Evolutionary conservation across 2,329 filamentous ascomycete genomes (phyloP), one percentile per base, ranked within the genome.

Genomic region (Neonectria magnoliae): DNA sequence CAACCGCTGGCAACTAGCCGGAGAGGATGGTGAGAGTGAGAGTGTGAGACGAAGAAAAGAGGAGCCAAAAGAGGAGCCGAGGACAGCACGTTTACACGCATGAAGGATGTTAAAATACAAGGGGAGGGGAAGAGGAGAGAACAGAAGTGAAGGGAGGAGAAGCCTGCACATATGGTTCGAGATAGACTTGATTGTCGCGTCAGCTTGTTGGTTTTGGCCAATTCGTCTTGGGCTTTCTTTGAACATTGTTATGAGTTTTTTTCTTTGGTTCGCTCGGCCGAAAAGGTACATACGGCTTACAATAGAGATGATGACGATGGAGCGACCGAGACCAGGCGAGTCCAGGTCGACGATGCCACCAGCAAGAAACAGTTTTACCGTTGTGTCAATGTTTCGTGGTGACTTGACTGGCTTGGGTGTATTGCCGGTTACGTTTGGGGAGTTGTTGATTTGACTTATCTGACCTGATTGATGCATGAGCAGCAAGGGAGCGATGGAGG

Each of bases 281-380:
- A 62, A 25, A 25, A 54, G 58, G 57, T 57, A 61, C 51, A 56
- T 64, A 64, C 61, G 61, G 61, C 61, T 51, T 44, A 63, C 68
- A 73, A 73, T 73, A 73, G 68, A 73, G 60, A 71, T 62, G 60
- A 72, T 71, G 68, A 73, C 65, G 69, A 66, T 63, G 68, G 69
- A 64, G 63, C 65, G 71, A 63, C 62, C 57, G 45, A 69, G 71
- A 67, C 71, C 71, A 73, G 36, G 53, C 66, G 71, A 69, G 71
- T 73, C 71, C 27, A 66, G 64, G 63, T 71, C 59, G 64, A 69
- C 58, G 66, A 72, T 58, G 64, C 71, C 71, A 73, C 64, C 70
- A 71, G 66, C 60, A 68, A 55, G 55, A 71, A 60, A 58, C 38
- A 51, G 25, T 65, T 54, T 48, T 45, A 57, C 58, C 55, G 42